Base-by-base conservation (phyloP, 1,139 yeast genomes). In the Zygosaccharomyces sapae region DNA sequence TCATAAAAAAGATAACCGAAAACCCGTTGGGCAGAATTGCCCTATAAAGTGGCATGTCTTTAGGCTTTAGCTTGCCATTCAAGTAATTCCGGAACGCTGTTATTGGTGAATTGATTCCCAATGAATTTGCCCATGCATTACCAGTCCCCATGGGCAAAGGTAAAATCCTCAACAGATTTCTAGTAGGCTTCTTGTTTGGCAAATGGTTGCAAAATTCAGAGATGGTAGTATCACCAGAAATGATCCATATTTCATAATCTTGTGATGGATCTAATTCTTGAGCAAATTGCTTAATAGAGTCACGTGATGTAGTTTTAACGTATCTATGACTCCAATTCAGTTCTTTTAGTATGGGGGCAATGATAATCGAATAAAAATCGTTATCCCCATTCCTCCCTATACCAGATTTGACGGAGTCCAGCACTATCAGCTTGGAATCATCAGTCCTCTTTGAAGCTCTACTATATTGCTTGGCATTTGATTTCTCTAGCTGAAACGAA, bases 181-280 rank as follows among this genome's bases (percentile, higher is more conserved):
- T 48, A 2, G 2, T 35, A 19, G 41, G 46, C 2, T 50, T 52
- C 2, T 20, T 43, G 7, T 25, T 5, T 1, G 62, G 54, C 12
- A 84, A 60, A 1, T 72, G 71, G 61, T 89, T 88, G 48, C 87
- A 60, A 49, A 89, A 80, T 63, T 89, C 97, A 44, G 77, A 80
- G 8, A 88, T 71, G 1, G 95, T 81, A 0, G 97, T 89, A 59
- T 89, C 97, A 1, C 97, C 97, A 42, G 95, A 85, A 19, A 89
- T 67, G 36, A 89, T 69, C 1, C 87, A 63, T 3, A 86, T 70
- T 0, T 85, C 76, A 20, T 69, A 54, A 1, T 58, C 49, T 5
- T 54, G 50, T 3, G 48, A 39, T 0, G 53, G 45, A 13, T 55
- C 56, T 20, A 75, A 55, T 1, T 55, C 22, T 6, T 46, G 39